Base-by-base conservation (phyloP, 352 stramenopile genomes). In the Phytophthora fragariaefolia region DNA sequence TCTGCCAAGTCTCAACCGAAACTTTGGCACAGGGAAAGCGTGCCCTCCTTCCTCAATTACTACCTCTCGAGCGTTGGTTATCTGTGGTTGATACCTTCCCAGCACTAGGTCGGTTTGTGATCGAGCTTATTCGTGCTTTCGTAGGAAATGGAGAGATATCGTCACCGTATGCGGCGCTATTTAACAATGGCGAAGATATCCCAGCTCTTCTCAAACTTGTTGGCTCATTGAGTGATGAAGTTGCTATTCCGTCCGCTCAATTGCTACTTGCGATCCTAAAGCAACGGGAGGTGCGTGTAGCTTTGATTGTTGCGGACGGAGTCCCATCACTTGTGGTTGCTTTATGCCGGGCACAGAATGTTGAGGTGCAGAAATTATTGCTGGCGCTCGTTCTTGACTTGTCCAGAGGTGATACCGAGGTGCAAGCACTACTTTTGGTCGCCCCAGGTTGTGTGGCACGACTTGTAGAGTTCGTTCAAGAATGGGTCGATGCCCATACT, bases 301-400 rank as follows among this genome's bases (percentile, higher is more conserved):
- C 80, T 1, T 66, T 94, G 40, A 87, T 83, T 2, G 85, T 92
- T 7, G 83, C 89, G 59, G 85, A 94, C n/a, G 85, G 85, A n/a
- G 69, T 94, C 3, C 70, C 74, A 13, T 74, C 71, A 2, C 63
- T 94, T 8, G 79, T 90, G 9, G 63, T 61, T 18, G 77, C 79
- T 28, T 59, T 91, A 8, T 73, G 75, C 26, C 59, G 67, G 49
- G 73, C 80, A 0, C 73, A 15, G 2, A 71, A 71, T 12, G 63
- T 59, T 40, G 43, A 61, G 18, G 66, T 91, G 1, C 78, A 90
- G 53, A 83, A 82, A 9, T 55, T 86, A 1, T 20, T 90, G 1
- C 42, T 93, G 9, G 63, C 63, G 10, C 69, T 90, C 6, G 45
- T 92, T 18, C 64, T 71, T 2, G 77, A 77, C 30, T 83, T 93